phyloP scores from a whole-genome alignment of 1,139 yeast species.

The Hyphopichia khmerensis region DNA sequence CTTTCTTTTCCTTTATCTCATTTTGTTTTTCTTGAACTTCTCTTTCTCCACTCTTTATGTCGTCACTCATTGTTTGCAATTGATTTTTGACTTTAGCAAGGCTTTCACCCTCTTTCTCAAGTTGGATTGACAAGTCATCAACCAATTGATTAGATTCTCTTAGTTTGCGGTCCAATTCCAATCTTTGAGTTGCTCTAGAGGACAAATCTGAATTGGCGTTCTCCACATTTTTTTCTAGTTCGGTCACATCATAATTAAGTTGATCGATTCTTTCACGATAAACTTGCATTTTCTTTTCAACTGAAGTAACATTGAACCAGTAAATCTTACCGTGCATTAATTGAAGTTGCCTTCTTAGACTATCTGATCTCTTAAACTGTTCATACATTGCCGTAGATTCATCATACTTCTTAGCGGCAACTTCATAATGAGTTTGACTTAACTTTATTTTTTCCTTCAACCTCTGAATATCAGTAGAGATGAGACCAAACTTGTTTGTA shows the following conservation, averaged over 20 bases:
- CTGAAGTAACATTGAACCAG: constrained; percentile 55
- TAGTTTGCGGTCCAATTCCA: constrained; percentile 19
- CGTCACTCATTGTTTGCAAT: not conserved
- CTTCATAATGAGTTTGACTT: constrained; percentile 25
- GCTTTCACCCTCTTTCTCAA: constrained; percentile 16
- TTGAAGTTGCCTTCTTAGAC: constrained; percentile 43
- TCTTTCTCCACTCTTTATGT: constrained; percentile 9
- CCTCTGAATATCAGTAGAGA: constrained; percentile 37
- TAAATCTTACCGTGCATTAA: constrained; percentile 59
- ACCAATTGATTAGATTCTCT: constrained; percentile 10
- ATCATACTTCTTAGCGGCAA: constrained; percentile 30
- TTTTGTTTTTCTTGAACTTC: constrained; percentile 27
- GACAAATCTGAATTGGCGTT: constrained; percentile 8
- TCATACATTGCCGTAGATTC: constrained; percentile 34
- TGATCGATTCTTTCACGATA: constrained; percentile 16
- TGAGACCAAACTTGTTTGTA: constrained; percentile 45
- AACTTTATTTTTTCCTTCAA: constrained; percentile 39
- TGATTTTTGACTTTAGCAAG: constrained; percentile 9
- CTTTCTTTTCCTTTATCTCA: constrained; percentile 20
- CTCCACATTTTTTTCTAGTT: constrained; percentile 9
- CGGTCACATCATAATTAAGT: constrained; percentile 19
- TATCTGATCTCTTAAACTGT: constrained; percentile 42
- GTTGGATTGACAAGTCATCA: constrained; percentile 15
- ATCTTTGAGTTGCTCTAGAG: constrained; percentile 13
- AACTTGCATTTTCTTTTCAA: constrained; percentile 28